Conservation (phyloP, 2,329 filamentous ascomycete genomes). For the Sporothrix phasma region DNA sequence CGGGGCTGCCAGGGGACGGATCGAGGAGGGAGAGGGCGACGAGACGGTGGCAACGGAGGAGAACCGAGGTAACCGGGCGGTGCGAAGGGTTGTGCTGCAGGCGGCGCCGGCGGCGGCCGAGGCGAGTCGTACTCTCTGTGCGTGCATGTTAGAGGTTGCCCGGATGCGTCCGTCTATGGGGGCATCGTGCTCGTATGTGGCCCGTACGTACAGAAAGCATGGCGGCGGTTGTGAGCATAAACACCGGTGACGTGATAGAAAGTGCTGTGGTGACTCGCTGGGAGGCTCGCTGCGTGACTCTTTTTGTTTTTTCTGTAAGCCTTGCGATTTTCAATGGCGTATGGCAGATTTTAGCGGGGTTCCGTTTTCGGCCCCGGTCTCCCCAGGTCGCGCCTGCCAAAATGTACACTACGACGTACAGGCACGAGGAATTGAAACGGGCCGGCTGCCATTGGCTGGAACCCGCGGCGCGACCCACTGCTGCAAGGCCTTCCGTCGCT, state of each 20-base stretch:
- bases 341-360: constrained; percentile 10
- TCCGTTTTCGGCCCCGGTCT: constrained; percentile 13
- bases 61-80: background rate
- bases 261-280: no score
- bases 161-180: no score
- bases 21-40: background rate
- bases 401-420: background rate
- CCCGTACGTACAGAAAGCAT: constrained; percentile 4
- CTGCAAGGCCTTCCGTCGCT: background rate
- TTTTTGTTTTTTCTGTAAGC: constrained; percentile 1
- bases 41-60: background rate
- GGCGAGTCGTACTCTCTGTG: constrained; percentile 10
- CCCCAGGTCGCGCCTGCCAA: constrained; percentile 1
- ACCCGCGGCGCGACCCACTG: background rate
- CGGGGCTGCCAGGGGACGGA: background rate
- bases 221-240: background rate
- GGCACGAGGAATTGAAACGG: constrained; percentile 9
- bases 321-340: background rate
- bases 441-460: background rate
- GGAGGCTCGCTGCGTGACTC: background rate
- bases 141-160: background rate
- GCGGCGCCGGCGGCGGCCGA: constrained; percentile 1
- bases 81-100: background rate
- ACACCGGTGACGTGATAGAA: background rate
- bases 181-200: background rate